Base-by-base conservation (phyloP, 306 rosid genomes). In the Psophocarpus tetragonolobus region DNA sequence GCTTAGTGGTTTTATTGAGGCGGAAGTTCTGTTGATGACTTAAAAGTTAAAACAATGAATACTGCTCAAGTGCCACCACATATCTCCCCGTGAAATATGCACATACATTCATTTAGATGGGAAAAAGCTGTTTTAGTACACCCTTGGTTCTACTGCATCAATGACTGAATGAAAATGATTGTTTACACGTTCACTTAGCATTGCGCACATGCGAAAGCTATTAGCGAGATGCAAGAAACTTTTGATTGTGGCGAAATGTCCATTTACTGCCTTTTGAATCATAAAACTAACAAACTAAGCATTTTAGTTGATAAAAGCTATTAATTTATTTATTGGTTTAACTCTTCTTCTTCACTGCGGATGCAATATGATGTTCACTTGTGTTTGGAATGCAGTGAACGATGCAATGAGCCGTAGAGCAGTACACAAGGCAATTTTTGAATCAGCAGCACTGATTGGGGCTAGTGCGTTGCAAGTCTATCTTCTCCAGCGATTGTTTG, bases 361-460 rank as follows among this genome's bases (percentile, higher is more conserved):
- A 7, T 39, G 20, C 48, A 42, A 71, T 71, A 24, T 23, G 5
- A 58, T 50, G 53, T 68, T 33, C 3, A 48, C 68, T 48, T 66
- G 18, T 67, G 70, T 35, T 4, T 84, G 72, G 18, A 45, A 29
- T 88, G 89, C 93, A 92, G 99, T 91, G 83, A 96, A 96, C 58
- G 97, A 91, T 14, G 97, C 86, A 70, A 91, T 96, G 97, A 82
- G 97, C 85, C 76, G 69, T 39, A 88, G 98, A 83, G 96, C 98
- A 79, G 14, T 93, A 4, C 93, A 90, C 76, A 92, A 92, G 83
- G 96, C 93, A 69, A 21, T 92, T 38, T 82, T 95, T 56, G 98
- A 95, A 84, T 89, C 98, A 8, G 87, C 70, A 0, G 93, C 97
- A 3, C 83, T 95, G 6, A 72, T 92, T 36, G 97, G 94, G 26